Base-by-base conservation (phyloP, 768 basidiomycete genomes). In the Collybiopsis luxurians region DNA sequence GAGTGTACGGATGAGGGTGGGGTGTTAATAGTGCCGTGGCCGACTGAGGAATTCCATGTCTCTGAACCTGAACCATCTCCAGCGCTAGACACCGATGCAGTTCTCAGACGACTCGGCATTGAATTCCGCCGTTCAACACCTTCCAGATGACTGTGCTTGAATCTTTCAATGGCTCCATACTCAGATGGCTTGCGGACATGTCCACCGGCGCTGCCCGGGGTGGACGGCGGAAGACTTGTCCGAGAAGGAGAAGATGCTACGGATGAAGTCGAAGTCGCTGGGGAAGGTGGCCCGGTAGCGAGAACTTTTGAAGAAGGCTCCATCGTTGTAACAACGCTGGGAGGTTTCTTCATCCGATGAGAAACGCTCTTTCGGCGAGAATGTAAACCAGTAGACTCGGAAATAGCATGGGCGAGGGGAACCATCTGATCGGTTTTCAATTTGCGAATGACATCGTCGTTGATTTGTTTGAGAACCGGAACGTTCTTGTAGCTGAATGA, bases 401-500 rank as follows among this genome's bases (percentile, higher is more conserved):
- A 79, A 58, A 92, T 74, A 5, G 90, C 77, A 61, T 93, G 90
- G 0, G 83, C 73, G 40, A 95, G 79, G 12, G 92, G 91, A 0
- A 82, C 74, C 73, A 95, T 82, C 65, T 93, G 92, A 61, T 98
- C 96, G 2, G 90, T 91, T 73, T 92, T 89, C 66, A 98, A 79
- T 72, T 98, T 97, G 59, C 92, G 86, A 63, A 99, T 97, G 63
- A 98, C 87, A 67, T 98, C 95, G 72, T 99, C 97, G 69, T 99
- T 99, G 17, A 93, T 95, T 72, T 98, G 95, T 74, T 98, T 99
- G 71, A 98, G 75, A 6, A 97, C 84, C 0, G 93, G 93, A 40
- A 98, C 71, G 67, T 99, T 99, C 79, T 98, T 98, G 82, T 95
- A 99, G 72, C 89, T 94, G 77, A 99, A 99, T 0, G 93, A 87